Conservation (phyloP, 2,329 filamentous ascomycete genomes). For the Aspergillus fischeri region DNA sequence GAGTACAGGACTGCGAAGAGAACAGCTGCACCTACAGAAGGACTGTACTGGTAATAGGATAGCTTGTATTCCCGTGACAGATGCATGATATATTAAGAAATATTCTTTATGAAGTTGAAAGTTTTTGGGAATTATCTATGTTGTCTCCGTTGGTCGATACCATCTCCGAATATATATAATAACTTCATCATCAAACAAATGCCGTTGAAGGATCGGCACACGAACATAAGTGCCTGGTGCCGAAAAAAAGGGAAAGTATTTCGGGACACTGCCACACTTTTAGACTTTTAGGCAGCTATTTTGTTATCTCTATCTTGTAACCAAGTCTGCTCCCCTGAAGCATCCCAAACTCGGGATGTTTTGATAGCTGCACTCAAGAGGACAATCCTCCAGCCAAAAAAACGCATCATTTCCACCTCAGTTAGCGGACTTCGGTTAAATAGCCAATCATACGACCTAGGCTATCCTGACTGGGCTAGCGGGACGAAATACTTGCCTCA, state of each 20-base stretch:
- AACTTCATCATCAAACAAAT: neutral
- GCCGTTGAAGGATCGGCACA: neutral
- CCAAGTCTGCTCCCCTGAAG: neutral
- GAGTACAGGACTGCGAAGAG: constrained; percentile 26
- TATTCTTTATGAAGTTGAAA: neutral
- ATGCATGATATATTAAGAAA: neutral
- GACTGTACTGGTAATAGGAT: constrained; percentile 24
- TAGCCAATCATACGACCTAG: no score
- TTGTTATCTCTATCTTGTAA: neutral
- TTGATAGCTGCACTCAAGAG: no score
- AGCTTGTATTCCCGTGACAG: neutral
- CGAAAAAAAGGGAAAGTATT: neutral
- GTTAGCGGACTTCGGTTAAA: no score
- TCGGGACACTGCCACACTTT: neutral
- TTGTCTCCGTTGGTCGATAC: neutral
- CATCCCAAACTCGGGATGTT: neutral
- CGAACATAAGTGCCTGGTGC: neutral
- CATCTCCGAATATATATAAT: neutral
- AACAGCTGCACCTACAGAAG: constrained; percentile 26
- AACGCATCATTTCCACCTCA: no score
- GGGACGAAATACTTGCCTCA: no score
- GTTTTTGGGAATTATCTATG: neutral
- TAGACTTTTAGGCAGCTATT: neutral
- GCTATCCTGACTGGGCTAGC: no score
- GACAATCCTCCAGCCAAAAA: no score